A percentile compares a stretch with the other conserved stretches of the same genome.
Evolutionary conservation across 257 asterid species (phyloP).

Genomic region (Solanum appendiculatum): DNA sequence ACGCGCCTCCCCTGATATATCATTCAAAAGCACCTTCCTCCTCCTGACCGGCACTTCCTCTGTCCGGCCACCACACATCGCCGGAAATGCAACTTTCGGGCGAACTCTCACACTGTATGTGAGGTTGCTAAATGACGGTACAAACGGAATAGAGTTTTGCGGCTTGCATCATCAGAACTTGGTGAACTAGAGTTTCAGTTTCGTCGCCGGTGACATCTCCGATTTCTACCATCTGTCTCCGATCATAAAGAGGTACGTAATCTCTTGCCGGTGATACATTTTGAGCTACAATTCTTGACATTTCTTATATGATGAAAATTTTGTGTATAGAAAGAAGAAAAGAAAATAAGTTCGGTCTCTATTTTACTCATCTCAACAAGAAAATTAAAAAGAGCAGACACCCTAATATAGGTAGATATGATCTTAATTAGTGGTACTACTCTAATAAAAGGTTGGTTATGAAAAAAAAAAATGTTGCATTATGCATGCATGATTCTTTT

Average conservation of each 20-base stretch:
- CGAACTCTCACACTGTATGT: slow-evolving; percentile 39
- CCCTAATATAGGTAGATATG: no score
- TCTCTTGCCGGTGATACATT: slow-evolving; percentile 10
- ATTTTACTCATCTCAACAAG: no score
- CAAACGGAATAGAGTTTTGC: slow-evolving; percentile 40
- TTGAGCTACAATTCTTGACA: slow-evolving; percentile 22
- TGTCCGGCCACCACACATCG: rapidly evolving
- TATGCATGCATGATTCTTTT: no score
- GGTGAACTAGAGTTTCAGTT: slow-evolving; percentile 33
- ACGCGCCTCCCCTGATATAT: slow-evolving; percentile 34
- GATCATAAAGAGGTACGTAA: slow-evolving; percentile 5
- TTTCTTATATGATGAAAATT: slow-evolving; percentile 4
- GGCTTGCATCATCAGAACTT: slow-evolving; percentile 28
- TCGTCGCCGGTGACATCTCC: slow-evolving; percentile 33
- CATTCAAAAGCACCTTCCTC: slow-evolving; percentile 22
- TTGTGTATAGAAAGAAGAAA: no score
- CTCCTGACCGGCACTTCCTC: slow-evolving; percentile 7
- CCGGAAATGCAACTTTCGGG: slow-evolving; percentile 5
- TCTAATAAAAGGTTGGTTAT: no score
- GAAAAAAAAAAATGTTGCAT: no score
- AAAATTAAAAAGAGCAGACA: no score
- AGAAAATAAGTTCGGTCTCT: no score
- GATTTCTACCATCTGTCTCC: slow-evolving; percentile 3
- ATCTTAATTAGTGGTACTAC: no score
- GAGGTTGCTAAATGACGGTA: slow-evolving; percentile 44